Evolutionary conservation across 495 filamentous ascomycete genomes (phyloP), one percentile per base, ranked within the genome.

Genomic region (Glarea lozoyensis): DNA sequence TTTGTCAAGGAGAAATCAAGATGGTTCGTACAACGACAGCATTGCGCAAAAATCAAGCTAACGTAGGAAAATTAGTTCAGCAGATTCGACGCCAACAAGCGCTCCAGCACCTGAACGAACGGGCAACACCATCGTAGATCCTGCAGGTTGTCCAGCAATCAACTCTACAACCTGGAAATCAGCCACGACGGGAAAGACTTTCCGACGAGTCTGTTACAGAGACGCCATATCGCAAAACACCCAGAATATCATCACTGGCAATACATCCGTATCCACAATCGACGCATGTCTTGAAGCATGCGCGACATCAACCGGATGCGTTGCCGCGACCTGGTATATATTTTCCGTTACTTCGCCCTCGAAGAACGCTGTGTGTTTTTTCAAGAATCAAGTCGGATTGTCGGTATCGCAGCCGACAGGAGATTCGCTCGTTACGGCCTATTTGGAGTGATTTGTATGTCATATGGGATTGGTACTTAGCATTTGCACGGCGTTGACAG

Each of bases 281-380:
- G 19, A 43, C 20, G 39, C 25, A 1, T 52, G 49, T 25, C 17
- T 52, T 13, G 24, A 52, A 31, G n/a, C 17, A 6, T 52, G 49
- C 31, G 44, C 44, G 12, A 31, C 18, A 10, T 19, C 6, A 0
- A 23, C n/a, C 4, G 40, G 40, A 25, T 52, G 49, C 27, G 24
- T 43, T 11, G 49, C 30, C 13, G 49, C 45, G 10, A 44, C 44
- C 4, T 52, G 49, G 49, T 34, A 48, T 16, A 41, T 52, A 3
- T 52, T 52, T 27, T 43, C 40, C 3, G 19, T 45, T 4, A 29
- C 36, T 15, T 32, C 21, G 13, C 48, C 48, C n/a, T 13, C 9
- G 12, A 47, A 32, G 15, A 52, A 52, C 33, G 40, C 29, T n/a
- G 18, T 24, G 22, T 52, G 49, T 24, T 52, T 31, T 36, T 36